A percentile compares a stretch with the other conserved stretches of the same genome.
Conservation (phyloP, 78 protist species). For the Mantamonas sphyraenae region DNA sequence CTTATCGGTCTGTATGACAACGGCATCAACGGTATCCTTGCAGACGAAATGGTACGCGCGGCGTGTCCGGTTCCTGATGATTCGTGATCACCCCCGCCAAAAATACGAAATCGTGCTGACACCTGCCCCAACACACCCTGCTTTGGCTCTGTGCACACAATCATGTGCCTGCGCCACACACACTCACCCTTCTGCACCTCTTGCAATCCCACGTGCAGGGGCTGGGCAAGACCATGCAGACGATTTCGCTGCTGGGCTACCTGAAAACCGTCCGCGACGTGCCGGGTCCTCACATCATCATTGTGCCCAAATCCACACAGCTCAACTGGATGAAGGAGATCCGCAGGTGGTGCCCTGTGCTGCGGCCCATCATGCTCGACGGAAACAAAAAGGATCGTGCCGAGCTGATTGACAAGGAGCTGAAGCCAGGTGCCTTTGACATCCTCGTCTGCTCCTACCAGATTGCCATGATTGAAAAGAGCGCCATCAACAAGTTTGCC, state of each 20-base stretch:
- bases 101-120: not conserved
- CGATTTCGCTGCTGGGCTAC: constrained; percentile 73
- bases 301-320: constrained; percentile 90
- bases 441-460: constrained; percentile 87
- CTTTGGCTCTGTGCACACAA: too few species aligned
- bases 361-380: constrained; percentile 48
- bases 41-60: constrained; percentile 71
- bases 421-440: constrained; percentile 68
- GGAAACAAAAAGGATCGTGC: constrained; percentile 80
- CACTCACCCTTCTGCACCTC: not conserved
- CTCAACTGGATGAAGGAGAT: constrained; percentile 84
- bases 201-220: constrained; percentile 41
- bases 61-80: too few species aligned
- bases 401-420: constrained; percentile 25
- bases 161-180: too few species aligned
- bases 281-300: constrained; percentile 77
- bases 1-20: constrained; percentile 61
- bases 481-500: constrained; percentile 55
- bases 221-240: constrained; percentile 87
- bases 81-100: too few species aligned
- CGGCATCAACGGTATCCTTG: constrained; percentile 91
- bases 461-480: constrained; percentile 66
- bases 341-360: constrained; percentile 71
- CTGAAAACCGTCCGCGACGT: constrained; percentile 43
- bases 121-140: not conserved